Percentiles rank a stretch among this genome's conserved stretches.
Conservation (phyloP, 192 early-diverging fungal species). For the Backusella westeae region DNA sequence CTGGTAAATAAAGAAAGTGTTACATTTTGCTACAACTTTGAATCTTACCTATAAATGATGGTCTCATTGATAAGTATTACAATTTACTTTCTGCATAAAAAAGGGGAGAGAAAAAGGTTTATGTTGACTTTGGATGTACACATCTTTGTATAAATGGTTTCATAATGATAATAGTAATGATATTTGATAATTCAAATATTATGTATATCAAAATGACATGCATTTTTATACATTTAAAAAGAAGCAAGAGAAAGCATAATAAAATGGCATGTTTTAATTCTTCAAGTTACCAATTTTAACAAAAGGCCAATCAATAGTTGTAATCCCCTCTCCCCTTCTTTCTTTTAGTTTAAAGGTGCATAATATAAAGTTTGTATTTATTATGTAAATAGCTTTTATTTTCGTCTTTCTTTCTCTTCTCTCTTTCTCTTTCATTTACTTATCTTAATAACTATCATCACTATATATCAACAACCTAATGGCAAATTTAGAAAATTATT, state of each 20-base stretch:
- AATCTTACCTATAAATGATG: background rate
- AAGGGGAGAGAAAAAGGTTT: background rate
- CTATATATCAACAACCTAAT: conserved; percentile 8
- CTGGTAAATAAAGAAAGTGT: background rate
- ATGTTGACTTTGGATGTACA: background rate
- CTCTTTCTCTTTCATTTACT: background rate
- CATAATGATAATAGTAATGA: no score
- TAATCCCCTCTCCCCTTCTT: background rate
- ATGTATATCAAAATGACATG: background rate
- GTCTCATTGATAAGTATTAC: background rate
- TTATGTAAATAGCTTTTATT: background rate
- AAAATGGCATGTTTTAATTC: background rate
- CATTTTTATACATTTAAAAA: background rate
- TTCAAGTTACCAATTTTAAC: background rate
- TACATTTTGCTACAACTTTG: background rate
- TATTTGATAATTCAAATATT: background rate
- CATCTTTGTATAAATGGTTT: no score
- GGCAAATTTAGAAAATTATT: conserved; percentile 42
- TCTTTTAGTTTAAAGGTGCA: background rate
- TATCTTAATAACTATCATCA: background rate
- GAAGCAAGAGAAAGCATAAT: background rate
- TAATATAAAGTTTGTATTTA: background rate
- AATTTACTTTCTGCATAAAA: background rate
- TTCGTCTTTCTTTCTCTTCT: background rate
- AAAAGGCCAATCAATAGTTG: background rate